A percentile compares a stretch with the other conserved stretches of the same genome.
phyloP scores from a whole-genome alignment of 257 asterid species.

The Vinca minor region DNA sequence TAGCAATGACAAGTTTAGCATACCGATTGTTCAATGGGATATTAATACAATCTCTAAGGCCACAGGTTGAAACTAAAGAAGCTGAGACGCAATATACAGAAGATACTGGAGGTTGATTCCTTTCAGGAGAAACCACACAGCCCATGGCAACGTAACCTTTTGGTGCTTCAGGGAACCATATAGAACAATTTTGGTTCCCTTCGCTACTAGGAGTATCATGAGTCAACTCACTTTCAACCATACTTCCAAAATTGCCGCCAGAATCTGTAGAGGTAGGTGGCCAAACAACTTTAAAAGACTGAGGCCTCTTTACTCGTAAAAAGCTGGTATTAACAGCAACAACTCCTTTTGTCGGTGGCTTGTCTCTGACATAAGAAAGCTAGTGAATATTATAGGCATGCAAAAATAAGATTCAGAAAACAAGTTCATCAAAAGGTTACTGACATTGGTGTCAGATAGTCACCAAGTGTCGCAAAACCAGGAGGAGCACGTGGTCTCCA shows the following conservation, averaged over 20 bases:
- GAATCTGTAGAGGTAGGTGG: slow-evolving; percentile 35
- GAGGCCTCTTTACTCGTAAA: slow-evolving; percentile 78
- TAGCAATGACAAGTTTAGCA: slow-evolving; percentile 18
- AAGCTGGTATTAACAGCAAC: slow-evolving; percentile 80
- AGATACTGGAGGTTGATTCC: slow-evolving; percentile 57
- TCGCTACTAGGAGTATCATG: slow-evolving; percentile 20
- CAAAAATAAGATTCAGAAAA: slow-evolving; percentile 12
- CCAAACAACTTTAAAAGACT: slow-evolving; percentile 72
- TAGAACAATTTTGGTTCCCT: slow-evolving; percentile 47
- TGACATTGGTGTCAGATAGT: slow-evolving; percentile 88
- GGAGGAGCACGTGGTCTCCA: slow-evolving; percentile 98
- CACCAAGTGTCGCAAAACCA: slow-evolving; percentile 88
- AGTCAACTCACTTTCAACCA: slow-evolving; percentile 26
- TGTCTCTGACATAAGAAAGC: slow-evolving; percentile 52
- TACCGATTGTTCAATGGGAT: slow-evolving; percentile 48
- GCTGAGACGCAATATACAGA: slow-evolving; percentile 77
- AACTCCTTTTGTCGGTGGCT: slow-evolving; percentile 92
- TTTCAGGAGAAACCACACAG: slow-evolving; percentile 84
- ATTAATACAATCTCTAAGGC: slow-evolving; percentile 73
- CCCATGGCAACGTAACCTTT: slow-evolving; percentile 90
- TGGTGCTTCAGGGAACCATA: slow-evolving; percentile 98
- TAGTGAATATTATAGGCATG: slow-evolving; percentile 8
- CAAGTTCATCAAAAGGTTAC: slow-evolving; percentile 28
- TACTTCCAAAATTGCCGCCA: slow-evolving; percentile 19
- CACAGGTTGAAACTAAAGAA: slow-evolving; percentile 81